phyloP scores from a whole-genome alignment of 2,329 filamentous ascomycete genomes.

The Phaeophleospora eucalypticola region DNA sequence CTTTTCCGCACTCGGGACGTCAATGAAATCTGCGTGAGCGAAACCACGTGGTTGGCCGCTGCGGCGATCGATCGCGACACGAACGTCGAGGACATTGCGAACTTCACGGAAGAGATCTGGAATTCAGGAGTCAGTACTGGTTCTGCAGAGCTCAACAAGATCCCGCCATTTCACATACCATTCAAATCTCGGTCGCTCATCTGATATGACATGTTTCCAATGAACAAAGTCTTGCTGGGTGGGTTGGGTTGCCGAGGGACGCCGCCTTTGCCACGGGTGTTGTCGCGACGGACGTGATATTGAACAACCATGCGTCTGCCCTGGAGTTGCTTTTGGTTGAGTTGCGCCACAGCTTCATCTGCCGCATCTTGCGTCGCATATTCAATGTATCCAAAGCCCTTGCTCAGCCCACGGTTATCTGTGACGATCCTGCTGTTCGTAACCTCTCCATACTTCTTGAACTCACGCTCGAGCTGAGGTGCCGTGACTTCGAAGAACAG shows the following conservation, averaged over 20 bases:
- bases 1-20: conserved; percentile 59
- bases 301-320: conserved; percentile 62
- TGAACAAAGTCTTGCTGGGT: conserved; percentile 66
- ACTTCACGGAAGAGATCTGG: conserved; percentile 65
- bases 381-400: conserved; percentile 66
- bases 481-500: conserved; percentile 65
- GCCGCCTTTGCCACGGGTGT: not conserved
- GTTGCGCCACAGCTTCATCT: conserved; percentile 51
- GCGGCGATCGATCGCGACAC: conserved; percentile 75
- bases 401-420: conserved; percentile 62
- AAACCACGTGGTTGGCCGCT: conserved; percentile 81
- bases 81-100: conserved; percentile 67
- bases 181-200: conserved; percentile 81
- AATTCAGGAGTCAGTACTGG: not conserved
- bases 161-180: conserved; percentile 25
- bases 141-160: not conserved
- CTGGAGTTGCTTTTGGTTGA: conserved; percentile 59
- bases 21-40: conserved; percentile 74
- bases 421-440: conserved; percentile 52
- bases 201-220: conserved; percentile 84
- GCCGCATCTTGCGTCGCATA: conserved; percentile 55
- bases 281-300: conserved; percentile 42
- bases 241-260: conserved; percentile 30
- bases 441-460: conserved; percentile 56
- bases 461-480: conserved; percentile 56